Conservation (phyloP, 1,139 yeast genomes). For the Wickerhamomyces sp. region DNA sequence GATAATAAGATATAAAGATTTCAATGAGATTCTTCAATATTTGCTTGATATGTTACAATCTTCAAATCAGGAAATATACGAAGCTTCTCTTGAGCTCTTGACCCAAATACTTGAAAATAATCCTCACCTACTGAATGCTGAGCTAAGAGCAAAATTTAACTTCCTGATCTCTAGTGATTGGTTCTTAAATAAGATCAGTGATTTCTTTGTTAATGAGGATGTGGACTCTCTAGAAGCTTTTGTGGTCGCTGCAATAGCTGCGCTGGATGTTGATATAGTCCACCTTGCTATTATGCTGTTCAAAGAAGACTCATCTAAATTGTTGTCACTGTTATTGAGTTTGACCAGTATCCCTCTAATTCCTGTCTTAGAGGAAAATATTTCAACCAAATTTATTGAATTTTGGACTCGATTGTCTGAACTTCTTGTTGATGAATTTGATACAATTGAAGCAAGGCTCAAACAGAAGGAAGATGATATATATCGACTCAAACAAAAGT, state of each 20-base stretch:
- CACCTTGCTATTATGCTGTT: slow-evolving; percentile 44
- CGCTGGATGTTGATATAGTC: slow-evolving; percentile 48
- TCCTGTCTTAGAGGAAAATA: slow-evolving; percentile 63
- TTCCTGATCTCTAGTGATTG: slow-evolving; percentile 28
- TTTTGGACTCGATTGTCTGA: slow-evolving; percentile 83
- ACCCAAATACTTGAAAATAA: slow-evolving; percentile 30
- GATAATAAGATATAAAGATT: slow-evolving; percentile 32
- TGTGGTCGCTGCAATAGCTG: slow-evolving; percentile 47
- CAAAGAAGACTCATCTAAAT: slow-evolving; percentile 34
- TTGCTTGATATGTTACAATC: slow-evolving; percentile 24
- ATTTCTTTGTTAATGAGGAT: slow-evolving; percentile 35
- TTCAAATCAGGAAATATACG: slow-evolving; percentile 9
- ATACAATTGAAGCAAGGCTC: slow-evolving; percentile 32
- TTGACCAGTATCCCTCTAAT: slow-evolving; percentile 57
- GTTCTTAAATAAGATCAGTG: slow-evolving; percentile 37
- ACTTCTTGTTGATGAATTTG: slow-evolving; percentile 53
- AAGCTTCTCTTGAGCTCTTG: slow-evolving; percentile 24
- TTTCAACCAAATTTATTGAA: slow-evolving; percentile 63
- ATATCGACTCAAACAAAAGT: slow-evolving; percentile 27
- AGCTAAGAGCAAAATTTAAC: slow-evolving; percentile 28
- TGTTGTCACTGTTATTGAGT: slow-evolving; percentile 47
- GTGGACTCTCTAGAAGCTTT: slow-evolving; percentile 43
- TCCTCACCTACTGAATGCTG: slow-evolving; percentile 28
- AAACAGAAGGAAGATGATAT: slow-evolving; percentile 26
- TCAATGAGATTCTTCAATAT: slow-evolving; percentile 29